Percentiles rank a stretch among this genome's conserved stretches.
Evolutionary conservation across 148 eudicot genomes (phyloP).

Genomic region (Spergularia bocconei): DNA sequence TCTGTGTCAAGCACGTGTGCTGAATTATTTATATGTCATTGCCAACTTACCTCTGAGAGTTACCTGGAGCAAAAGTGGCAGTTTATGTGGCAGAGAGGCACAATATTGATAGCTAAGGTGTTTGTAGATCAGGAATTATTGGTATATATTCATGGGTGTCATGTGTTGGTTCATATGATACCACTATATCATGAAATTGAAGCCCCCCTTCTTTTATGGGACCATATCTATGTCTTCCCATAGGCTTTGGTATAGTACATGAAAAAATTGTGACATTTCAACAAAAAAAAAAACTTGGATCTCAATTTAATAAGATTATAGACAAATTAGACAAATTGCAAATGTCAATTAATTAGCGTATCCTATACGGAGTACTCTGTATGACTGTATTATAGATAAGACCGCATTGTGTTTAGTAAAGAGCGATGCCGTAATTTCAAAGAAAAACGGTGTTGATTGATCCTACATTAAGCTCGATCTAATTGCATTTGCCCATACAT

Average conservation of each 20-base stretch:
- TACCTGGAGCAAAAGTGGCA: slow-evolving; percentile 17
- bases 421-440: too few species aligned
- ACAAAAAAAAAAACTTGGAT: too few species aligned
- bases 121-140: slow-evolving; percentile 26
- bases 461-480: too few species aligned
- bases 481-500: too few species aligned
- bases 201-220: slow-evolving; percentile 13
- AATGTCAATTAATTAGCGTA: too few species aligned
- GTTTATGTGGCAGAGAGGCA: slow-evolving; percentile 19
- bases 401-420: too few species aligned
- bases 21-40: slow-evolving; percentile 1
- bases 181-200: slow-evolving; percentile 21
- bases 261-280: neutral
- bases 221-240: slow-evolving; percentile 14
- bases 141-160: slow-evolving; percentile 27
- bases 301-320: too few species aligned
- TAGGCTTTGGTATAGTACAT: neutral
- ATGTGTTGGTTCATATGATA: slow-evolving; percentile 22
- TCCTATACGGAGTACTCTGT: too few species aligned
- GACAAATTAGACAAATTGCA: too few species aligned
- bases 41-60: slow-evolving; percentile 10
- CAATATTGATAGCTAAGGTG: slow-evolving; percentile 23
- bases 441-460: too few species aligned
- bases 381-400: too few species aligned
- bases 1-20: too few species aligned